These are phyloP conservation scores for Yarrowia bubula DNA, from an alignment of 805 yeast species.

Conservation along the genomic window DNA sequence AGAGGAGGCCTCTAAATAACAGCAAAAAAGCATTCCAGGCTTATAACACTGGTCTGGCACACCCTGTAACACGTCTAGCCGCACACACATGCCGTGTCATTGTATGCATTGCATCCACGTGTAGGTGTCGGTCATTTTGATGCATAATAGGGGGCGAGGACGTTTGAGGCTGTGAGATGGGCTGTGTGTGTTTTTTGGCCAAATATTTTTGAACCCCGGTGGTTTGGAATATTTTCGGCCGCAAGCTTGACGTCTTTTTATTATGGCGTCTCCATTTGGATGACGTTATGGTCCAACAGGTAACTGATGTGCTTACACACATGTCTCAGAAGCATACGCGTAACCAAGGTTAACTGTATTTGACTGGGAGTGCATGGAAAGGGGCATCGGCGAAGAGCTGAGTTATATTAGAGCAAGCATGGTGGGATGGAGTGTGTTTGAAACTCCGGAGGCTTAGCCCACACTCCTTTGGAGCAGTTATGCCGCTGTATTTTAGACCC, in stretches of 20 bases:
- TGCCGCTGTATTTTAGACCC: not conserved
- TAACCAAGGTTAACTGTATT: conserved; percentile 16
- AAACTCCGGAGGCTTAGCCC: not conserved
- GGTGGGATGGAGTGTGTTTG: not conserved
- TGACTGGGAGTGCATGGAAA: conserved; percentile 10
- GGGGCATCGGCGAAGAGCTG: conserved; percentile 7
- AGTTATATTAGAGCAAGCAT: not conserved
- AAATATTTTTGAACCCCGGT: too few relatives aligned
- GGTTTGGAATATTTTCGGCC: too few relatives aligned
- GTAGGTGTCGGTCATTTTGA: not conserved
- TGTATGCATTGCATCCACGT: conserved; percentile 11
- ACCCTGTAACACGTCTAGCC: conserved; percentile 11
- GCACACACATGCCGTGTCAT: conserved; percentile 9
- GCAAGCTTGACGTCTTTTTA: too few relatives aligned
- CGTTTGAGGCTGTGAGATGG: not conserved
- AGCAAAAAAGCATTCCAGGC: too few relatives aligned
- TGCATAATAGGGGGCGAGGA: not conserved
- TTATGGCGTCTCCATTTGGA: not conserved
- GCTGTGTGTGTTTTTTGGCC: not conserved
- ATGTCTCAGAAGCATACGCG: conserved; percentile 22
- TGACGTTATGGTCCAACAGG: not conserved
- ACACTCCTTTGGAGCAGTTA: too few relatives aligned
- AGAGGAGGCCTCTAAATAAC: too few relatives aligned
- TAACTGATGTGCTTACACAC: not conserved
- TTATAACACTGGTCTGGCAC: too few relatives aligned